Conservation (phyloP, 345 rosid species). For the Citrus medica region DNA sequence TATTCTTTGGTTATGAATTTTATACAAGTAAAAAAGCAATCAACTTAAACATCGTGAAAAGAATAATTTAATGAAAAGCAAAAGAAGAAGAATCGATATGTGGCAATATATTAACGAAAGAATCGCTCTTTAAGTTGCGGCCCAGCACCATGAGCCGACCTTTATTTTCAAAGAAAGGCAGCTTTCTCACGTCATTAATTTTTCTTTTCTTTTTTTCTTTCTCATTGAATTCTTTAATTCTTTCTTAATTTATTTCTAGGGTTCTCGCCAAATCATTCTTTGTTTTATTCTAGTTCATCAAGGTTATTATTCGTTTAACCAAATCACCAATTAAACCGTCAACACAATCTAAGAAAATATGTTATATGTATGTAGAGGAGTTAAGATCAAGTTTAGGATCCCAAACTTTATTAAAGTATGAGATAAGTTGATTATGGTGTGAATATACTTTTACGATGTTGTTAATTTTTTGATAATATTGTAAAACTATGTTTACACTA, state of each 20-base stretch:
- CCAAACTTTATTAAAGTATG: too few relatives aligned
- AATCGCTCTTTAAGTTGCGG: background rate
- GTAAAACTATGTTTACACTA: too few relatives aligned
- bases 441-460: too few relatives aligned
- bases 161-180: background rate
- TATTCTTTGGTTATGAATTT: background rate
- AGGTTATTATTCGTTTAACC: background rate
- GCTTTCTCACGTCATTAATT: background rate
- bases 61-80: background rate
- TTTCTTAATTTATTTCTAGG: background rate
- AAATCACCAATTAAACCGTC: background rate
- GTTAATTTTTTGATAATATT: too few relatives aligned
- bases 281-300: background rate
- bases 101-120: background rate
- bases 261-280: background rate
- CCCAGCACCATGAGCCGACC: constrained; percentile 1
- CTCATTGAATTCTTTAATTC: background rate
- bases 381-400: too few relatives aligned
- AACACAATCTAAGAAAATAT: background rate
- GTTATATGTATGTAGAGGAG: too few relatives aligned
- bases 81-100: background rate
- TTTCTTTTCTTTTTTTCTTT: too few relatives aligned
- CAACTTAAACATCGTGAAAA: background rate
- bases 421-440: too few relatives aligned
- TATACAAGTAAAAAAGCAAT: background rate